phyloP scores from a whole-genome alignment of 495 filamentous ascomycete species.

The Lasiosphaeria miniovina region DNA sequence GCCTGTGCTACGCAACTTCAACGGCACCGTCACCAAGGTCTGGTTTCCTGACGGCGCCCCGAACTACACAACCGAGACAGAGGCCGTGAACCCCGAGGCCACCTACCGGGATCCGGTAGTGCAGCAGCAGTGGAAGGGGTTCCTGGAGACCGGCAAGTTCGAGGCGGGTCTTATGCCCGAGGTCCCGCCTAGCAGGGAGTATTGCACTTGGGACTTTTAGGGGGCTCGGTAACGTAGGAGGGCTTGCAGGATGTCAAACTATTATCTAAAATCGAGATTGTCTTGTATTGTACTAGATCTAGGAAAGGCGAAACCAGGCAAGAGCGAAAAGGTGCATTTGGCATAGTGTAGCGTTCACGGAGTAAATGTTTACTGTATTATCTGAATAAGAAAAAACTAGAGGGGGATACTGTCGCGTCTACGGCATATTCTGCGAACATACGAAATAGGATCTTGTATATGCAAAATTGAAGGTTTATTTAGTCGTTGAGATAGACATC shows the following conservation, averaged over 20 bases:
- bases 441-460: no score
- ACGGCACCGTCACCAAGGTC: slow-evolving; percentile 52
- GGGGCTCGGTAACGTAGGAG: not conserved
- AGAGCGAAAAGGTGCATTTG: no score
- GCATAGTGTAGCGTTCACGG: no score
- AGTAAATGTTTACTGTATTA: no score
- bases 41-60: slow-evolving; percentile 73
- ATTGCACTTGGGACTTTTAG: slow-evolving; percentile 68
- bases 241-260: not conserved
- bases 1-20: slow-evolving; percentile 36
- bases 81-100: slow-evolving; percentile 40
- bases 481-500: no score
- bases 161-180: slow-evolving; percentile 62
- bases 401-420: no score
- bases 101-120: slow-evolving; percentile 44
- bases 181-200: slow-evolving; percentile 70
- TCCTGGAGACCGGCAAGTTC: slow-evolving; percentile 61
- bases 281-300: no score
- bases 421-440: no score
- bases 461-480: no score
- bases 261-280: no score
- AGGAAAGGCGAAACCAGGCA: no score
- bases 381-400: no score
- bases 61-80: slow-evolving; percentile 49
- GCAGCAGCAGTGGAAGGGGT: slow-evolving; percentile 56